Evolutionary conservation across 73 alveolate genomes (phyloP).

Genomic region (Effrenium voratum): DNA sequence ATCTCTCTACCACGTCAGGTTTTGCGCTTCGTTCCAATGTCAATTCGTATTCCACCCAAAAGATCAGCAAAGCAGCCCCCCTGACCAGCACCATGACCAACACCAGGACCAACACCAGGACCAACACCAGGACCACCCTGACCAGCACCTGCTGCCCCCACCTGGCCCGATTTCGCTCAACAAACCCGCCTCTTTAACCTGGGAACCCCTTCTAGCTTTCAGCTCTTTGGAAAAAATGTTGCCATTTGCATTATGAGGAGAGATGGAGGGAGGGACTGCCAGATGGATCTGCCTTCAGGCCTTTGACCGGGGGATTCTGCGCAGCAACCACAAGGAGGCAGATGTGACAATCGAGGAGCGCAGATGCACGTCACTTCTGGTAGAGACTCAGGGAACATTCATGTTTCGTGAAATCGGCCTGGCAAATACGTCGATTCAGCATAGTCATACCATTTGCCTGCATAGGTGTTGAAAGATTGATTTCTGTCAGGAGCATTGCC

Average conservation of each 20-base stretch:
- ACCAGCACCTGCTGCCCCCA: background rate
- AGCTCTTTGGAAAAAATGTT: background rate
- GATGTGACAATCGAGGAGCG: conserved; percentile 82
- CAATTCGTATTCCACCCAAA: too few relatives aligned
- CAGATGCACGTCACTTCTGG: too few relatives aligned
- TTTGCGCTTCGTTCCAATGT: background rate
- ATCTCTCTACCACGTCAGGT: background rate
- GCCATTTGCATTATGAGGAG: background rate
- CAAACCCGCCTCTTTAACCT: background rate
- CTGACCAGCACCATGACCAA: too few relatives aligned
- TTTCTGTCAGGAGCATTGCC: conserved; percentile 34
- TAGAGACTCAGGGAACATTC: too few relatives aligned
- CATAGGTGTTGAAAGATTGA: background rate
- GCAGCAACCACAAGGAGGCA: conserved; percentile 70
- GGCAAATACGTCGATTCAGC: too few relatives aligned
- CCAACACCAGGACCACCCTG: too few relatives aligned
- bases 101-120: too few relatives aligned
- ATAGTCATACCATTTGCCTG: too few relatives aligned
- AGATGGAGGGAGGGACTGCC: background rate
- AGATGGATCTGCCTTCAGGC: conserved; percentile 13
- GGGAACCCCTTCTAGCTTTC: background rate
- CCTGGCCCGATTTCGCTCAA: background rate
- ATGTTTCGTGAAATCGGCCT: too few relatives aligned
- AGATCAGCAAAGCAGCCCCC: too few relatives aligned
- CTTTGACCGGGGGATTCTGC: conserved; percentile 55